Base-by-base conservation (phyloP, 345 rosid species). In the Eutrema heterophyllum region DNA sequence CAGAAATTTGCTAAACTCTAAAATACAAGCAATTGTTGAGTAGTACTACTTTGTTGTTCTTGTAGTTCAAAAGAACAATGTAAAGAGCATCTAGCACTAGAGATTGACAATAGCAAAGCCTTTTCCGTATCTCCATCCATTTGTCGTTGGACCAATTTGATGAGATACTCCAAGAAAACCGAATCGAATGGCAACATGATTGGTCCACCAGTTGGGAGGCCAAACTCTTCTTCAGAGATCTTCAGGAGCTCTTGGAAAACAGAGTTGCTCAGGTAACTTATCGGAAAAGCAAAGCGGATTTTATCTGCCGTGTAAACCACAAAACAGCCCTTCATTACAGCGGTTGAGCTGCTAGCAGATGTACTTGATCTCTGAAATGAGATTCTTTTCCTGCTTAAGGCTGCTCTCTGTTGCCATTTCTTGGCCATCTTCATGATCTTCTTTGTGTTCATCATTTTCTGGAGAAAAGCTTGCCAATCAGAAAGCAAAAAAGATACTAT, bases 211-310 rank as follows among this genome's bases (percentile, higher is more conserved):
- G 51, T 61, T 0, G 81, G 50, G 2, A 80, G 54, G 1, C 85
- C 81, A 29, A 77, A 77, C 36, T 74, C 85, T 65, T 84, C 82
- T 65, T 77, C 84, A 6, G 81, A 64, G 15, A 81, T 73, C 21
- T 38, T 78, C 61, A 81, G 40, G 39, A 84, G 80, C 55, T 81
- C 76, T 68, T 59, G 60, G 54, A 81, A 45, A 27, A 79, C 56
- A 2, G 44, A 33, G 51, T 71, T 67, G 26, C 50, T 62, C 0
- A 84, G 74, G 60, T 79, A 71, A 41, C 63, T 33, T 58, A 74
- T 57, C 3, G 73, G 61, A 16, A 66, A 57, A 5, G 43, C 14
- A 57, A 65, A 73, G 9, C 71, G 71, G 2, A 6, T 5, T 15
- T 46, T 26, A 66, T 74, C 78, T 0, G 59, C 43, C 3, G 82